These are phyloP conservation scores for Citrullus amarus DNA, from an alignment of 306 rosid genomes.

Conservation along the genomic window DNA sequence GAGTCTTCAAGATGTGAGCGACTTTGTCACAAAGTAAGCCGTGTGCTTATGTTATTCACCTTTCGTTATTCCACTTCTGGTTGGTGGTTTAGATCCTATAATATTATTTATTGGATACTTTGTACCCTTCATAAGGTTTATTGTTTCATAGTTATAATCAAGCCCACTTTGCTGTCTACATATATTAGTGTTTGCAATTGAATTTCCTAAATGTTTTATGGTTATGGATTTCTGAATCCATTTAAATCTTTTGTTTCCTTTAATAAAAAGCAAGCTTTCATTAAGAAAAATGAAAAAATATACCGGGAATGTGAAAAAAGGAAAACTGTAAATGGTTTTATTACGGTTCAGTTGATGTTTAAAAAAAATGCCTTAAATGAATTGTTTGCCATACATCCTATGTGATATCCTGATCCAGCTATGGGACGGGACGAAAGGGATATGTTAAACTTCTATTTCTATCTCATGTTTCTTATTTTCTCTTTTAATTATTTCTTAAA, in stretches of 20 bases:
- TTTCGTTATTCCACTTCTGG: not conserved
- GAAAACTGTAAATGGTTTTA: not conserved
- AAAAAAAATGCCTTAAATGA: not conserved
- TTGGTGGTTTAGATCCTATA: not conserved
- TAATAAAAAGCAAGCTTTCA: not conserved
- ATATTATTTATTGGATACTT: not conserved
- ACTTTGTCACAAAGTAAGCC: conserved; percentile 88
- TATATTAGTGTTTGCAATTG: not conserved
- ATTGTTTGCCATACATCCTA: not conserved
- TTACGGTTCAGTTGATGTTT: not conserved
- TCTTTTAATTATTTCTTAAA: not conserved
- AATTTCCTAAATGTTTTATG: not conserved
- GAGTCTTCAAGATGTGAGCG: conserved; percentile 93
- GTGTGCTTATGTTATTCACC: not conserved
- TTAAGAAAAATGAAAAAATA: not conserved
- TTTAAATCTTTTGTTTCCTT: not conserved
- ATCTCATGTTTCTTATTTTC: not conserved
- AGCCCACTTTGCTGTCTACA: not conserved
- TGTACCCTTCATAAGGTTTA: not conserved
- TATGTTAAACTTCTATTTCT: not conserved
- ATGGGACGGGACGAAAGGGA: not conserved
- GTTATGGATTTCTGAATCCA: not conserved
- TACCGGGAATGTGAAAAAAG: not conserved
- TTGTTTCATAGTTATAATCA: not conserved
- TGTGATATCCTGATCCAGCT: not conserved